Evolutionary conservation across 495 filamentous ascomycete species (phyloP), one percentile per base, ranked within the genome.

Genomic region (Jackrogersella minutella): DNA sequence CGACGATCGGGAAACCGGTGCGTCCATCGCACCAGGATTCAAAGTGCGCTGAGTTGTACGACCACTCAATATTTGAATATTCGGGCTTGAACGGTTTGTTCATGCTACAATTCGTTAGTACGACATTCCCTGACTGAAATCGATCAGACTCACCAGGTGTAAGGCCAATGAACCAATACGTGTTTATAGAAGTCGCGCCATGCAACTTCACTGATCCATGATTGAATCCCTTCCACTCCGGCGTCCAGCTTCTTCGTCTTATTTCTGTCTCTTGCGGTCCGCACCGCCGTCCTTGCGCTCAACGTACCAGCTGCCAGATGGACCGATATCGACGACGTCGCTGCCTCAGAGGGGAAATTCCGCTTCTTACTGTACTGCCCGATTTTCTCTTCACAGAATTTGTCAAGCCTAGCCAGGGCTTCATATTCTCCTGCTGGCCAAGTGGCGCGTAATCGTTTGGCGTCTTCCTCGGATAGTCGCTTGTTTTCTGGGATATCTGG

Each of bases 171-270:
- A 2, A 85, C 89, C 11, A 97, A 79, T 3, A 97, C 90, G 74
- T 97, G 92, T 62, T 90, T 91, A 76, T 97, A 97, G 72, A 97
- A 97, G 69, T 97, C 93, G 7, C 93, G 82, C 93, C 93, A 96
- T 0, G 91, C 93, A 0, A 97, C 82, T 73, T 97, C 93, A 52
- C 88, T 88, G 61, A 96, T 94, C 93, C 92, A 97, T 2, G 82
- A 78, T 49, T 81, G 77, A 33, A 92, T 90, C 0, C 92, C 91
- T 14, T 81, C 67, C 30, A 86, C 81, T 0, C 91, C 90, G 2
- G 85, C 85, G 62, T 93, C 87, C 0, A 97, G 81, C 16, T 83
- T 87, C 55, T 87, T 86, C 6, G 85, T 88, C 8, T 72, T 86
- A 71, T 97, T 97, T 24, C 79, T 77, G 54, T 87, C 82, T 49